These are phyloP conservation scores for Geotrichum australiense DNA, from an alignment of 1,139 yeast genomes.

Conservation along the genomic window DNA sequence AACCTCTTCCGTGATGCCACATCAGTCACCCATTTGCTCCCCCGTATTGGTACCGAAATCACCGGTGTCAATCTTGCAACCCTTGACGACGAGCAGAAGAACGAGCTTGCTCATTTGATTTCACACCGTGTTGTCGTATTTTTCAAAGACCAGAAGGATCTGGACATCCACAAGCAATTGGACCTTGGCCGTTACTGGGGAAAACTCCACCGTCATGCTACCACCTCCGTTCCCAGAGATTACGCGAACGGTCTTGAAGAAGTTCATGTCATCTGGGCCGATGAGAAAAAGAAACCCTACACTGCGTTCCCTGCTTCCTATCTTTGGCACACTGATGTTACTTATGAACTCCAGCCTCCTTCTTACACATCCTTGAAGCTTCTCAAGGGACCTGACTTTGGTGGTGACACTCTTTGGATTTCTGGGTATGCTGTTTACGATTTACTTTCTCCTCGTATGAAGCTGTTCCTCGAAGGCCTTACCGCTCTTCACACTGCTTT, in stretches of 20 bases:
- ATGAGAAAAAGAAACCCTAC: slow-evolving; percentile 28
- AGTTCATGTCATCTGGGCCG: slow-evolving; percentile 50
- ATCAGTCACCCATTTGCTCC: slow-evolving; percentile 41
- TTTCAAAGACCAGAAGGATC: slow-evolving; percentile 53
- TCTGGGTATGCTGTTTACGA: slow-evolving; percentile 63
- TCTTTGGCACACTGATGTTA: slow-evolving; percentile 62
- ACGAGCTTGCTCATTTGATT: slow-evolving; percentile 57
- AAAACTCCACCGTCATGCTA: slow-evolving; percentile 64
- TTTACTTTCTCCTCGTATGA: slow-evolving; percentile 55
- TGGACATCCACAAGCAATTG: slow-evolving; percentile 45
- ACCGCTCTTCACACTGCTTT: slow-evolving; percentile 61
- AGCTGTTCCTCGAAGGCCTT: slow-evolving; percentile 48
- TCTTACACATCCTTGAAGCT: slow-evolving; percentile 56
- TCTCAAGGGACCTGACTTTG: slow-evolving; percentile 54
- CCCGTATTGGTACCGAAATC: slow-evolving; percentile 61
- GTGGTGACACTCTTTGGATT: slow-evolving; percentile 70
- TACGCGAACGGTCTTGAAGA: slow-evolving; percentile 36
- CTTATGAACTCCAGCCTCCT: slow-evolving; percentile 68
- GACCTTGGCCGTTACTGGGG: slow-evolving; percentile 61
- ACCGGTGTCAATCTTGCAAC: slow-evolving; percentile 47
- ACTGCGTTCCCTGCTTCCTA: slow-evolving; percentile 26
- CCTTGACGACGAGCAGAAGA: slow-evolving; percentile 43
- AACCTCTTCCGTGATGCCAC: slow-evolving; percentile 45
- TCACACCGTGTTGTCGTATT: slow-evolving; percentile 64
- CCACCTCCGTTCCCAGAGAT: slow-evolving; percentile 60